Conservation (phyloP, 495 filamentous ascomycete genomes). For the Neurospora sp. region DNA sequence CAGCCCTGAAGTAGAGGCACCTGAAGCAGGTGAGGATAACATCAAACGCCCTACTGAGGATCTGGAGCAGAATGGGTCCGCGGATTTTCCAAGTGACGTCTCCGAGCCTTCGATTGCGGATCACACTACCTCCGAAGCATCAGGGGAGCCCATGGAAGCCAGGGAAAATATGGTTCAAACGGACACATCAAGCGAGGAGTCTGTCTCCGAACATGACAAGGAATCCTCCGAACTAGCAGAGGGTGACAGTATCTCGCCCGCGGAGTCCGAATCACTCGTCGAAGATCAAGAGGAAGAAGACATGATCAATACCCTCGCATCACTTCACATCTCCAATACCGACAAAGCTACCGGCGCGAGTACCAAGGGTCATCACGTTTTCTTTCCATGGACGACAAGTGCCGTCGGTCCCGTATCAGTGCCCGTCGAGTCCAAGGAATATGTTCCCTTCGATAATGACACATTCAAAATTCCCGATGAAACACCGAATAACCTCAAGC, state of each 20-base stretch:
- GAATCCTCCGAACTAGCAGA: not conserved
- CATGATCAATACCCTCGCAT: not conserved
- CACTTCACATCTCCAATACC: not conserved
- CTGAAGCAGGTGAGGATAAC: not conserved
- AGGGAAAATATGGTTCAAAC: not conserved
- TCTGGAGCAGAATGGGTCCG: not conserved
- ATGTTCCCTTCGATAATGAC: not conserved
- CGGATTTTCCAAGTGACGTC: not conserved
- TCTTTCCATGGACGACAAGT: not conserved
- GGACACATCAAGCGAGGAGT: not conserved
- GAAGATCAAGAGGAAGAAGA: not conserved
- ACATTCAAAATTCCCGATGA: not conserved
- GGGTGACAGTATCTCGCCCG: not conserved
- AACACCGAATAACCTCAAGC: not conserved
- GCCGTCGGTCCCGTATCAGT: not conserved
- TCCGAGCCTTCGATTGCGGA: not conserved
- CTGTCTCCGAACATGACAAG: not conserved
- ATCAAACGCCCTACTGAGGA: not conserved
- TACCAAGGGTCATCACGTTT: not conserved
- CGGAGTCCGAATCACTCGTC: not conserved
- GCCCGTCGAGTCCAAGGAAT: not conserved
- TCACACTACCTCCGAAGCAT: not conserved
- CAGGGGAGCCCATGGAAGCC: not conserved
- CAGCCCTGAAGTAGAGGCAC: not conserved
- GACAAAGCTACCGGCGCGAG: not conserved